These are phyloP conservation scores for Aspergillus fumigatiaffinis DNA, from an alignment of 2,329 filamentous ascomycete genomes.

Conservation along the genomic window DNA sequence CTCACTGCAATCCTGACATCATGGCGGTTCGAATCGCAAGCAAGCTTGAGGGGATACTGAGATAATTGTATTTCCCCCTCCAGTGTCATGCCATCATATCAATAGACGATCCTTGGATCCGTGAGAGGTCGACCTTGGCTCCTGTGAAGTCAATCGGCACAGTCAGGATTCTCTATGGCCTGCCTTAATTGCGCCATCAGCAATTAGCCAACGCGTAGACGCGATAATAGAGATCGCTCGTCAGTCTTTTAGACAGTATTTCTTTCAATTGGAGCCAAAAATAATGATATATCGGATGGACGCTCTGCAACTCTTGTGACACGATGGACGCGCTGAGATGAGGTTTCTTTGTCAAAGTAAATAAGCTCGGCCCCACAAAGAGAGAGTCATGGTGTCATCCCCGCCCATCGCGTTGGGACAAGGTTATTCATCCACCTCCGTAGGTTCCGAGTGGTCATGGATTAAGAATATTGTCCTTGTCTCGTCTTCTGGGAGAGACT, in stretches of 20 bases:
- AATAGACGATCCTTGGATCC: not conserved
- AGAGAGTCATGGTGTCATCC: not conserved
- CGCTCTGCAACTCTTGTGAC: not conserved
- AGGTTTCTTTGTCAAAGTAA: not conserved
- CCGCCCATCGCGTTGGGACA: not conserved
- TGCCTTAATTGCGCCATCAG: not conserved
- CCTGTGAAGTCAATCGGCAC: not conserved
- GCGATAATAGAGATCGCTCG: not conserved
- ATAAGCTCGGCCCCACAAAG: not conserved
- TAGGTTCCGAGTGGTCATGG: not conserved
- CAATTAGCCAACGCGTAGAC: not conserved
- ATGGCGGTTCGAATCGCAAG: not conserved
- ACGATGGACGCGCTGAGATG: not conserved
- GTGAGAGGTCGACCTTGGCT: not conserved
- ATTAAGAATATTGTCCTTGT: not conserved
- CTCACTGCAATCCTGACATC: constrained; percentile 15
- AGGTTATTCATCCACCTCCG: not conserved
- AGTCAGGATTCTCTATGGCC: not conserved
- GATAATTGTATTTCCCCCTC: not conserved
- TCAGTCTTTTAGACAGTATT: not conserved
- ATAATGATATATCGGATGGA: not conserved
- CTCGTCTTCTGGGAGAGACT: not conserved
- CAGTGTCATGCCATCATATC: not conserved
- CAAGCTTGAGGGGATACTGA: not conserved
- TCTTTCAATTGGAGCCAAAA: not conserved